Conservation (phyloP, 148 eudicot species). For the Vaccinium myrtillus region DNA sequence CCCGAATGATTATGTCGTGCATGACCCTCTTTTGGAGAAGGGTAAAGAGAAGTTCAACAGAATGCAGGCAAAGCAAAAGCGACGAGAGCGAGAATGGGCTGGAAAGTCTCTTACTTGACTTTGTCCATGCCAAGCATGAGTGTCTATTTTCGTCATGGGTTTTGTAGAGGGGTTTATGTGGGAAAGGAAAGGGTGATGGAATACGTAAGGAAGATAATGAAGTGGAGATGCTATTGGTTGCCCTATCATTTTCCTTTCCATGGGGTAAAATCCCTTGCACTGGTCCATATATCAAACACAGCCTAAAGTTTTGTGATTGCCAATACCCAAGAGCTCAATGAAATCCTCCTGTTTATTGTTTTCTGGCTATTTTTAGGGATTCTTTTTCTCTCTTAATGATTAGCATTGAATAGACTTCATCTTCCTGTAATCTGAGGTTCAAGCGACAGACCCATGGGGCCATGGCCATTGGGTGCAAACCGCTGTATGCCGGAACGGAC, state of each 20-base stretch:
- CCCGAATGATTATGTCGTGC: constrained; percentile 76
- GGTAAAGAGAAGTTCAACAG: constrained; percentile 93
- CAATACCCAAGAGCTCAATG: background rate
- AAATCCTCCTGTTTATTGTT: background rate
- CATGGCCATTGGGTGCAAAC: background rate
- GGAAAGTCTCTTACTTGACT: constrained; percentile 84
- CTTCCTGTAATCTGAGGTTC: background rate
- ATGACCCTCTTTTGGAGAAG: constrained; percentile 85
- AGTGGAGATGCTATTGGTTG: background rate
- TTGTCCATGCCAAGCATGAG: background rate
- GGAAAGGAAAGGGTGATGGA: background rate
- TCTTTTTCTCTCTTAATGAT: background rate
- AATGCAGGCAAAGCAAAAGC: constrained; percentile 86
- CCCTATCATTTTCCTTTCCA: background rate
- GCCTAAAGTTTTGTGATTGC: background rate
- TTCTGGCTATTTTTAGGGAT: background rate
- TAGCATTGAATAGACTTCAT: background rate
- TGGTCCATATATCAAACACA: background rate
- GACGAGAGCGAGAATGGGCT: constrained; percentile 91
- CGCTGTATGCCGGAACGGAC: no score
- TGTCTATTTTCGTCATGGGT: background rate
- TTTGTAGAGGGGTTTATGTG: background rate
- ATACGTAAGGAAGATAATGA: background rate
- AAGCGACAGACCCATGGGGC: background rate
- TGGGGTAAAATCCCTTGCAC: background rate